Conservation (phyloP, 2,329 filamentous ascomycete species). For the Pseudocercospora vitis region DNA sequence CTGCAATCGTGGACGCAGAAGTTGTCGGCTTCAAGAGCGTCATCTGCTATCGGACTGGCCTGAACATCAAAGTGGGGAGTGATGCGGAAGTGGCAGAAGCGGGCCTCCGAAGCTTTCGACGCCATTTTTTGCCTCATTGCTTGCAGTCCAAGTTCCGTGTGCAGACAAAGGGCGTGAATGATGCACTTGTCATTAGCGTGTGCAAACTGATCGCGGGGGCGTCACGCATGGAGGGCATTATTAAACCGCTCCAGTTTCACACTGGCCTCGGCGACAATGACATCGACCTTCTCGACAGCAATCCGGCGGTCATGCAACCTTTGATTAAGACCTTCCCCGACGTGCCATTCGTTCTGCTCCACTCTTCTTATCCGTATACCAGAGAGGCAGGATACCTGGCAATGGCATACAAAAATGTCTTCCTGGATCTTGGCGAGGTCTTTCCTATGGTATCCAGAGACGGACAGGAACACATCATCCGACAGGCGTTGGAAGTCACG, state of each 20-base stretch:
- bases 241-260: conserved; percentile 80
- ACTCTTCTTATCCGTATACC: conserved; percentile 79
- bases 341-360: conserved; percentile 74
- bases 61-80: conserved; percentile 59
- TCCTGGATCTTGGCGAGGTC: conserved; percentile 78
- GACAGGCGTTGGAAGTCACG: conserved; percentile 72
- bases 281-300: conserved; percentile 67
- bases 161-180: conserved; percentile 65
- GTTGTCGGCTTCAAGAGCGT: conserved; percentile 82
- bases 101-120: conserved; percentile 39
- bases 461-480: conserved; percentile 69
- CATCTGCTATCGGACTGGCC: conserved; percentile 76
- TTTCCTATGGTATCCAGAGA: conserved; percentile 76
- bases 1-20: conserved; percentile 62
- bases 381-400: conserved; percentile 77
- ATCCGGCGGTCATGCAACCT: conserved; percentile 71
- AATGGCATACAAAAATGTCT: conserved; percentile 74
- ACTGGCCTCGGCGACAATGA: conserved; percentile 81
- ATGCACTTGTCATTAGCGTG: conserved; percentile 65
- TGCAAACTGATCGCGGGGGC: conserved; percentile 57
- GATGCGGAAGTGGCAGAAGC: conserved; percentile 39
- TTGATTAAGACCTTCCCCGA: conserved; percentile 69
- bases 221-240: conserved; percentile 44
- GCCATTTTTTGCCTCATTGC: conserved; percentile 44
- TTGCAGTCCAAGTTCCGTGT: conserved; percentile 52